Base-by-base conservation (phyloP, 1,284 basidiomycete species). In the Boletus smithii region DNA sequence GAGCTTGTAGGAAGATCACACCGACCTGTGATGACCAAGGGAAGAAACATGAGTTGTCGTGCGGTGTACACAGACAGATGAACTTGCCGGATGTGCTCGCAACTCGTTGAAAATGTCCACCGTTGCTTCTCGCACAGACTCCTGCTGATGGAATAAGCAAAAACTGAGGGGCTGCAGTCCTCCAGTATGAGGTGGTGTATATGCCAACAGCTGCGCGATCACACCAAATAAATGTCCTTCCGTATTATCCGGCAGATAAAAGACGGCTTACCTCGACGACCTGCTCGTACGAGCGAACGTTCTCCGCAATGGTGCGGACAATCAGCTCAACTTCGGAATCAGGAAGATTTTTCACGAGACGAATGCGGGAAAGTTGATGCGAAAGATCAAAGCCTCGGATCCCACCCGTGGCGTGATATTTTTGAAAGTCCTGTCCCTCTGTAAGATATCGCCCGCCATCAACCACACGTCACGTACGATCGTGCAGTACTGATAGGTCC, bases 141-240 rank as follows among this genome's bases (percentile, higher is more conserved):
- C 78, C 30, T 78, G 77, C 33, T 91, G 88, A 69, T 98, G 95
- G 69, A 97, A 93, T 4, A 98, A 73, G 1, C 91, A 90, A 65
- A 95, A 91, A 18, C 86, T 86, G 22, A 99, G 71, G 10, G 92
- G 88, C 22, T 90, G 71, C 32, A 98, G 71, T 0, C 95, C 95
- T 31, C 92, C 91, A 6, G 77, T 74, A 58, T 94, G 87, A 3
- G 85, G 80, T 6, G 94, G 85, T 27, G 88, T 68, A 48, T 80
- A 74, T 1, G 93, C 80, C 17, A 97, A 72, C 10, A 97, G 73
- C 93, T 97, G 58, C 20, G 40, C n/a, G 24, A 40, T 37, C 11
- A 35, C 14, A 49, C 26, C 18, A 42, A 20, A 23, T 47, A 18
- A 47, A 37, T 16, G 14, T 18, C 13, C 13, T 41, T 22, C 0